Conservation (phyloP, 2,329 filamentous ascomycete species). For the Ophiostoma quercus region DNA sequence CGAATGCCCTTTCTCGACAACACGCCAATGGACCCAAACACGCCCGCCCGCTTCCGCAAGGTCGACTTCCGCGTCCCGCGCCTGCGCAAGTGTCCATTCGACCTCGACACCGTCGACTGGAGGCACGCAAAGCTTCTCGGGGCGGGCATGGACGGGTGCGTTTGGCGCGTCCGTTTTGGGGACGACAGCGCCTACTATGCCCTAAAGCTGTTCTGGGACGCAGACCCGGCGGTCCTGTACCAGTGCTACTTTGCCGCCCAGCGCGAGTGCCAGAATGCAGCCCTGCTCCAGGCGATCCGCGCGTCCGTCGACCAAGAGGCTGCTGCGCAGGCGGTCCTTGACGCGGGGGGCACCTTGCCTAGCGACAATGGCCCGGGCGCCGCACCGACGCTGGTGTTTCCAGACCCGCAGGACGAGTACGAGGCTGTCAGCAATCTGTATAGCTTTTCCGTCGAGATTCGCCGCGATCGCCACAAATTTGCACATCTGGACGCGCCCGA, state of each 20-base stretch:
- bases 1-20: constrained; percentile 14
- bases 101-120: constrained; percentile 13
- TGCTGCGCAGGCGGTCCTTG: neutral
- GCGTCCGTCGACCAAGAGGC: constrained; percentile 6
- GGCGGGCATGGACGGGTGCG: constrained; percentile 14
- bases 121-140: constrained; percentile 16
- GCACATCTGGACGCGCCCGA: neutral
- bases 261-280: constrained; percentile 9
- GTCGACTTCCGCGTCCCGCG: constrained; percentile 13
- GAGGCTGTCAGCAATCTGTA: neutral
- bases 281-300: neutral
- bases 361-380: neutral
- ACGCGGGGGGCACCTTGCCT: neutral
- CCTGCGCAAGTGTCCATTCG: constrained; percentile 17
- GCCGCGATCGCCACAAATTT: constrained; percentile 1
- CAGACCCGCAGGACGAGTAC: neutral
- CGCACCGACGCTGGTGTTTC: neutral
- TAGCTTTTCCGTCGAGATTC: constrained; percentile 5
- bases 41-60: constrained; percentile 10
- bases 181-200: neutral
- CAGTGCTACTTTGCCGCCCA: constrained; percentile 9
- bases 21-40: constrained; percentile 16
- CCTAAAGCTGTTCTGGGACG: constrained; percentile 8
- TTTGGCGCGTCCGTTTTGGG: constrained; percentile 1
- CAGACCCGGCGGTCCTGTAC: neutral